Percentiles rank a stretch among this genome's conserved stretches.
Evolutionary conservation across 352 stramenopile genomes (phyloP).

Genomic region (Thraustochytrium striatum): DNA sequence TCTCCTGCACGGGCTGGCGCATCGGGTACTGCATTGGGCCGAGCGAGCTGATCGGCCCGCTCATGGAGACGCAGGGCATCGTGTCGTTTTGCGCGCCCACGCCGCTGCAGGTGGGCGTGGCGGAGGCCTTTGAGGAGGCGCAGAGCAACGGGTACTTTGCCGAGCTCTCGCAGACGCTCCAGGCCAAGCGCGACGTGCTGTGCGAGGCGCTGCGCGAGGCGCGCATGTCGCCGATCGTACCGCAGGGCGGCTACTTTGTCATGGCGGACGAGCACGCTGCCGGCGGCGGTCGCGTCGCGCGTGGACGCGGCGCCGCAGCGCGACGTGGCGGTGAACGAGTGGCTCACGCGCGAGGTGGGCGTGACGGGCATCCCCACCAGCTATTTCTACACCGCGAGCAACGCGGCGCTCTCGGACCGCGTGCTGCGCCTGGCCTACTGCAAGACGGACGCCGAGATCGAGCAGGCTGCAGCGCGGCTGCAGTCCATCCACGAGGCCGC

Average conservation of each 20-base stretch:
- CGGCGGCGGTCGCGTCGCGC: neutral
- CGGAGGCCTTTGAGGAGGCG: constrained; percentile 67
- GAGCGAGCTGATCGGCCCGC: constrained; percentile 59
- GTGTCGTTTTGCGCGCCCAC: constrained; percentile 84
- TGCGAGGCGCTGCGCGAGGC: constrained; percentile 68
- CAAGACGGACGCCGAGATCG: constrained; percentile 88
- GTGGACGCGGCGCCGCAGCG: constrained; percentile 41
- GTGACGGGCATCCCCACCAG: constrained; percentile 84
- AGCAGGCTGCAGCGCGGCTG: constrained; percentile 45
- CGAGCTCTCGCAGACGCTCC: constrained; percentile 69
- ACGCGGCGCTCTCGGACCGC: constrained; percentile 68
- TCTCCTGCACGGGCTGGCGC: constrained; percentile 78
- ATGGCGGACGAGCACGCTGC: constrained; percentile 64
- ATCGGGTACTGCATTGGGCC: constrained; percentile 75
- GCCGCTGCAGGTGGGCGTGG: constrained; percentile 85
- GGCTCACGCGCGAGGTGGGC: constrained; percentile 79
- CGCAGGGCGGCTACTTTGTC: constrained; percentile 91
- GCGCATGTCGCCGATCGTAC: constrained; percentile 80
- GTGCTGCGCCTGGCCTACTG: constrained; percentile 86
- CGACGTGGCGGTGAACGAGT: constrained; percentile 66
- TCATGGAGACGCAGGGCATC: constrained; percentile 58
- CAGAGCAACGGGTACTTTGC: constrained; percentile 63
- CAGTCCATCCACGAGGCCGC: neutral
- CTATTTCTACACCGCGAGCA: constrained; percentile 80
- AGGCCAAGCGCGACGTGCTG: constrained; percentile 77